phyloP scores from a whole-genome alignment of 768 basidiomycete genomes.

The Macrolepiota albuminosa region DNA sequence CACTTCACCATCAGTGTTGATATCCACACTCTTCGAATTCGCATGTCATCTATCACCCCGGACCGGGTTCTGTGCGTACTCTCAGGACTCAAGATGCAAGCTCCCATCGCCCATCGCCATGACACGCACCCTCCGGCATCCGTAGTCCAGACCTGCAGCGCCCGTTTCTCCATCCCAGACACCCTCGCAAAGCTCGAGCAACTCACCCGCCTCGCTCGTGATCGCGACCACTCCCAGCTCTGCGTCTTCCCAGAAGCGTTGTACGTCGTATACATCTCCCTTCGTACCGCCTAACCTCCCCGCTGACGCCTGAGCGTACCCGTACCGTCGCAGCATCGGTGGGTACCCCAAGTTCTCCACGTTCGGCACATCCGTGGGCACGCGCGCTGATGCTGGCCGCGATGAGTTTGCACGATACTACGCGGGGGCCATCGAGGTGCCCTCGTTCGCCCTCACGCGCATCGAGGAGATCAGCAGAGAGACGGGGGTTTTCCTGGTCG shows the following conservation, averaged over 20 bases:
- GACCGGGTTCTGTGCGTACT: too few species aligned
- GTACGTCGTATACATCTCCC: slow-evolving; percentile 19
- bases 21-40: too few species aligned
- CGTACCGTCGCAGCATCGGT: slow-evolving; percentile 24
- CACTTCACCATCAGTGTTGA: slow-evolving; percentile 71
- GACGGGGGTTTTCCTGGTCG: slow-evolving; percentile 49
- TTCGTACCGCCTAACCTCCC: too few species aligned
- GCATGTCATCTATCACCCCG: too few species aligned
- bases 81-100: not conserved
- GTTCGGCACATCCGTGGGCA: slow-evolving; percentile 48
- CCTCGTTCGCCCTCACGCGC: slow-evolving; percentile 41
- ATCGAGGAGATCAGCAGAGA: slow-evolving; percentile 47
- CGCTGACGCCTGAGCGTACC: not conserved
- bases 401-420: slow-evolving; percentile 56
- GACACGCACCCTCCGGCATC: slow-evolving; percentile 32
- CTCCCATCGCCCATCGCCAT: not conserved
- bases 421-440: slow-evolving; percentile 51
- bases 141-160: slow-evolving; percentile 49
- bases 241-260: slow-evolving; percentile 58
- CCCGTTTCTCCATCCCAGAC: slow-evolving; percentile 37
- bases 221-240: slow-evolving; percentile 42
- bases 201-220: slow-evolving; percentile 39
- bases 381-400: slow-evolving; percentile 43
- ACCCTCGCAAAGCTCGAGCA: slow-evolving; percentile 48
- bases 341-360: slow-evolving; percentile 58